Base-by-base conservation (phyloP, 352 stramenopile species). In the Blastocystis hominis region DNA sequence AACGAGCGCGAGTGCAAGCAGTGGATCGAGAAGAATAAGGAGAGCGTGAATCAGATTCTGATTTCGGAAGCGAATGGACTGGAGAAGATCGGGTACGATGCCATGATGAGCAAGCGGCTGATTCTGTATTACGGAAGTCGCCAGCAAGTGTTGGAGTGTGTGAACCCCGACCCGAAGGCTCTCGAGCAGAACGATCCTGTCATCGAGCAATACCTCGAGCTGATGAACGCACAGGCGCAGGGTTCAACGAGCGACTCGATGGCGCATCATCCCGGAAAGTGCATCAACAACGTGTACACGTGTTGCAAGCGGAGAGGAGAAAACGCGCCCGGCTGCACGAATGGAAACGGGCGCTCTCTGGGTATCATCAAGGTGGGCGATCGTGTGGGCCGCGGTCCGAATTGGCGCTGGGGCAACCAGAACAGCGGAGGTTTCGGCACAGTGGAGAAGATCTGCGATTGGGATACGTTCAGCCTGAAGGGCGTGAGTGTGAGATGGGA, bases 331-430 rank as follows among this genome's bases (percentile, higher is more conserved):
- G 53, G 53, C 17, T 87, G 77, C 34, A 77, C 77, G 34, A n/a
- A 38, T 3, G 62, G 44, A 13, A 34, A 75, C 20, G 77, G 77
- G 38, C 56, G 77, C 38, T 59, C 40, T 5, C n/a, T 78, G 20
- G 77, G 77, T 46, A 78, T 87, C 47, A 77, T 87, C 10, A 38
- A 59, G 10, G 50, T 64, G 13, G 55, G 55, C 17, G 63, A 40
- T 40, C 77, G 77, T 59, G 77, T 87, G 44, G 24, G 30, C 36
- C 77, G 77, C 36, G 77, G 77, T 15, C 77, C 77, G 44, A 55
- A 87, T 15, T 87, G 77, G 77, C 77, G 75, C 46, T 87, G 77
- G 77, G 56, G 77, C 40, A 20, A 42, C 44, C 77, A 87, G 36
- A 56, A 77, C 44, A 36, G 56, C 0, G 34, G 30, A 24, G 34